Evolutionary conservation across 2,329 filamentous ascomycete genomes (phyloP).

Genomic region (Colletotrichum falcatum): DNA sequence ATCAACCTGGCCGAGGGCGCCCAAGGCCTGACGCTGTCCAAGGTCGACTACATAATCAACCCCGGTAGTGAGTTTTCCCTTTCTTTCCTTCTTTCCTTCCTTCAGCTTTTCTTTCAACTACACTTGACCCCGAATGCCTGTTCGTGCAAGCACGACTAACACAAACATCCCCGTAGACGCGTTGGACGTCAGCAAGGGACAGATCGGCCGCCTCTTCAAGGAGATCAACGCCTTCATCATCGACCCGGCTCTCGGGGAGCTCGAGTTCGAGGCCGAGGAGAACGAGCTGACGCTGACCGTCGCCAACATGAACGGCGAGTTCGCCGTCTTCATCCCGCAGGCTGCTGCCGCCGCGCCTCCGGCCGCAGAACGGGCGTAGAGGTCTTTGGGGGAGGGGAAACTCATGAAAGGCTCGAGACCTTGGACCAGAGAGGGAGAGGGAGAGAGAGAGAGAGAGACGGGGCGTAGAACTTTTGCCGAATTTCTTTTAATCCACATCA

Average conservation of each 20-base stretch:
- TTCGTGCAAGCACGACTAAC: neutral
- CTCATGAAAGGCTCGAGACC: too few relatives aligned
- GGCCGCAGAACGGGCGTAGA: neutral
- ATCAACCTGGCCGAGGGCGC: slow-evolving; percentile 50
- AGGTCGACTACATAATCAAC: slow-evolving; percentile 56
- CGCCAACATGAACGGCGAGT: slow-evolving; percentile 50
- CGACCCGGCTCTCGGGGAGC: slow-evolving; percentile 51
- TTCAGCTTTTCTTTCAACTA: neutral
- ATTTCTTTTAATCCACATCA: neutral
- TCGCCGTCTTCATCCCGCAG: slow-evolving; percentile 49
- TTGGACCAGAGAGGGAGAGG: neutral
- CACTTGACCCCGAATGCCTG: neutral
- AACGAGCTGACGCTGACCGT: slow-evolving; percentile 52
- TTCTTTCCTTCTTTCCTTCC: neutral
- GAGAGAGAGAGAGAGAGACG: neutral
- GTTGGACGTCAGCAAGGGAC: slow-evolving; percentile 51
- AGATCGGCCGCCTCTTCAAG: slow-evolving; percentile 51
- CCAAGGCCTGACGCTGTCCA: slow-evolving; percentile 50
- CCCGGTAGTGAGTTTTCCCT: slow-evolving; percentile 47
- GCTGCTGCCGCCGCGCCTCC: slow-evolving; percentile 21
- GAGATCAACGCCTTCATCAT: slow-evolving; percentile 53
- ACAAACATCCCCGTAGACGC: slow-evolving; percentile 42
- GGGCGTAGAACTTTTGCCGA: neutral
- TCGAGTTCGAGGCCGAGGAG: slow-evolving; percentile 57
- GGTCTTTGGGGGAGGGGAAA: too few relatives aligned